Percentiles rank a stretch among this genome's conserved stretches.
Evolutionary conservation across 768 basidiomycete genomes (phyloP).

Genomic region (Leucocoprinus birnbaumii): DNA sequence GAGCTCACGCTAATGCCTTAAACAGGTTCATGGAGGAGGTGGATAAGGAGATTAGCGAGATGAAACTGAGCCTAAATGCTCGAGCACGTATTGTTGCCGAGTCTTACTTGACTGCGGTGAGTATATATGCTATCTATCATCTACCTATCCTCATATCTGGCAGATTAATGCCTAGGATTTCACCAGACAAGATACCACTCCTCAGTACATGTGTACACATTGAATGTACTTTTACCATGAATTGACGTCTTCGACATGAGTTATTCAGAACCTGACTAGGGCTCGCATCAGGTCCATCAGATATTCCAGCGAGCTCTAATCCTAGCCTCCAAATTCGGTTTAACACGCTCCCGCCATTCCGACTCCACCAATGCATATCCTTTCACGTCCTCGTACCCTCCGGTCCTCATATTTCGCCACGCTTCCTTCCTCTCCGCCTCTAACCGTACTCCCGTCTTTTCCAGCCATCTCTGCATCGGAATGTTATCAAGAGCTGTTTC

Average conservation of each 20-base stretch:
- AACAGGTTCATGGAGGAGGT: conserved; percentile 97
- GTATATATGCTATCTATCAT: conserved; percentile 22
- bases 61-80: conserved; percentile 96
- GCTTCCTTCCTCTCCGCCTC: conserved; percentile 35
- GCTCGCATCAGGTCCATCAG: no score
- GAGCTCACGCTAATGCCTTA: conserved; percentile 1
- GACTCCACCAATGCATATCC: conserved; percentile 40
- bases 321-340: conserved; percentile 27
- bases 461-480: conserved; percentile 45
- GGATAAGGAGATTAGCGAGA: conserved; percentile 98
- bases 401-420: conserved; percentile 33
- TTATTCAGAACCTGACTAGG: no score
- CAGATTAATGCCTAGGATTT: conserved; percentile 37
- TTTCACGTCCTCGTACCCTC: conserved; percentile 34
- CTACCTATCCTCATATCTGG: conserved; percentile 3
- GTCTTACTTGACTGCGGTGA: conserved; percentile 88
- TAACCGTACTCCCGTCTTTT: conserved; percentile 34
- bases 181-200: conserved; percentile 11
- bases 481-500: conserved; percentile 38
- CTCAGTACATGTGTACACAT: conserved; percentile 6
- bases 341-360: conserved; percentile 38
- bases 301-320: conserved; percentile 14
- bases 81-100: conserved; percentile 97
- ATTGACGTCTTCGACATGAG: background rate
- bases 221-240: conserved; percentile 2